Base-by-base conservation (phyloP, 306 rosid species). In the Coriaria nepalensis region DNA sequence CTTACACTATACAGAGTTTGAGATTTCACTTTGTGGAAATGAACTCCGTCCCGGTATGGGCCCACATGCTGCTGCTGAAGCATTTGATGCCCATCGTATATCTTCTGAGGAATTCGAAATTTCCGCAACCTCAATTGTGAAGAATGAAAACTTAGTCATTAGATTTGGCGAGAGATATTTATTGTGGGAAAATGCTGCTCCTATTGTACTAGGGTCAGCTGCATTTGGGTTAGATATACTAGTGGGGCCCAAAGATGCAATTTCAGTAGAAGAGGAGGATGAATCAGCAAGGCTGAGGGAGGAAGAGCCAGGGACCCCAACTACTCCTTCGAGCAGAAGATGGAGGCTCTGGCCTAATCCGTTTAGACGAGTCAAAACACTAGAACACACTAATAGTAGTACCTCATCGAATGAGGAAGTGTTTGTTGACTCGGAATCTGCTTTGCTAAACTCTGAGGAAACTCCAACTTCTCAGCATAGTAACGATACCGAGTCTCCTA, bases 271-370 rank as follows among this genome's bases (percentile, higher is more conserved):
- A 56, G 82, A 47, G 47, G 78, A 20, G 29, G 29, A 78, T 69
- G 69, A 63, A 53, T 64, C 68, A 13, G 62, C 64, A 60, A 75
- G 60, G 61, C 63, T 81, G 33, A 67, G 55, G 40, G 72, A 65
- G 10, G 73, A 66, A 40, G 87, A 65, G 50, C 52, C 68, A 4
- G 71, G 71, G 48, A 13, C 20, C 5, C 5, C 67, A 20, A 34
- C 85, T 45, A 56, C 93, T 46, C 65, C 87, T 4, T 45, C 87
- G 47, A 73, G 83, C 35, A 78, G 94, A 13, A 73, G 76, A 65
- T 92, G 98, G 98, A 82, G 94, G 73, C 87, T 90, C 39, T 92
- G 98, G 98, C 64, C 87, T 13, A 83, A 48, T 69, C 74, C 98
- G 59, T 92, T 92, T 58, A 74, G 98, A 70, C 82, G 71, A 76